phyloP scores from a whole-genome alignment of 176 grass and related monocot genomes.

The Bolboschoenus planiculmis region DNA sequence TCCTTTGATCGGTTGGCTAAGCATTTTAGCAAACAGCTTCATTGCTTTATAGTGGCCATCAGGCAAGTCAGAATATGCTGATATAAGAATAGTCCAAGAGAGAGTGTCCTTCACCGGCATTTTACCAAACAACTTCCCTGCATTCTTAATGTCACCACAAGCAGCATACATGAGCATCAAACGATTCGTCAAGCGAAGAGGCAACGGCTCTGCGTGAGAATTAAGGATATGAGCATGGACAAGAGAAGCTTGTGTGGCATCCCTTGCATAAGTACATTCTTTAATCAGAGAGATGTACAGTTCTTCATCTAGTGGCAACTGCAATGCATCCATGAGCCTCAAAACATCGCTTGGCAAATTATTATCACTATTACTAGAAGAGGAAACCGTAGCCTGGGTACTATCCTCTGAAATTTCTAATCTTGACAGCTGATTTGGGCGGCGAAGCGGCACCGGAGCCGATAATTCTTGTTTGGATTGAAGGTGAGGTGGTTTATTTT shows the following conservation, averaged over 20 bases:
- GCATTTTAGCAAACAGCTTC: constrained; percentile 48
- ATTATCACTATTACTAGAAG: not conserved
- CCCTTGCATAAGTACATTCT: constrained; percentile 37
- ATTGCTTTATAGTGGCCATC: constrained; percentile 26
- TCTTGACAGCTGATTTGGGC: not conserved
- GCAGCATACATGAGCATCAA: constrained; percentile 38
- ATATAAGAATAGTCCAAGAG: constrained; percentile 49
- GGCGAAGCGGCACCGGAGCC: not conserved
- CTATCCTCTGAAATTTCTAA: not conserved
- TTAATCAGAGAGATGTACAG: constrained; percentile 64
- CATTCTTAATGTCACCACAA: constrained; percentile 18
- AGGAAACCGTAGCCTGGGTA: not conserved
- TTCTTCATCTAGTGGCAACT: constrained; percentile 55
- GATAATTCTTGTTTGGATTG: not conserved
- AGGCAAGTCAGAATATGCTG: constrained; percentile 24
- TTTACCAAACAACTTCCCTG: constrained; percentile 49
- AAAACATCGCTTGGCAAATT: constrained; percentile 44
- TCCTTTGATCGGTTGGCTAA: not conserved
- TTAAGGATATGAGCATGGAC: constrained; percentile 40
- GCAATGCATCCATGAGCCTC: constrained; percentile 50
- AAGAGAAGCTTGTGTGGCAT: constrained; percentile 34
- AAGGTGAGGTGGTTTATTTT: not conserved
- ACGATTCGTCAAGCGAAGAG: constrained; percentile 43
- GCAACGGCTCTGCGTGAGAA: not conserved
- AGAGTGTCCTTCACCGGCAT: constrained; percentile 36